A percentile compares a stretch with the other conserved stretches of the same genome.
Evolutionary conservation across 2,329 filamentous ascomycete species (phyloP).

Genomic region (Penicillium griseofulvum): DNA sequence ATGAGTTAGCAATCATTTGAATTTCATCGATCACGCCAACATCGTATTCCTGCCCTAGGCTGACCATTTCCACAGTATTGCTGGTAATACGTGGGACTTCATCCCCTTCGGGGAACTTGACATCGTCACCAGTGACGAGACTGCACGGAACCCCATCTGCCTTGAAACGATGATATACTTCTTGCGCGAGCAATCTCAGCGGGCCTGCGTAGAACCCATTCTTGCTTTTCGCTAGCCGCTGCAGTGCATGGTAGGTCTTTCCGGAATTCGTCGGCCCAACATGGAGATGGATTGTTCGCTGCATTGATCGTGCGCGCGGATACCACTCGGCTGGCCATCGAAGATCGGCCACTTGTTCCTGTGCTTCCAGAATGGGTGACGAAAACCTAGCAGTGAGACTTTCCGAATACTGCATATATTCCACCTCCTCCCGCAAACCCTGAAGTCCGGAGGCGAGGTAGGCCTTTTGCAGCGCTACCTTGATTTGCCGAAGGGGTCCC

Average conservation of each 20-base stretch:
- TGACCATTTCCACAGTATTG: slow-evolving; percentile 92
- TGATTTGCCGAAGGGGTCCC: slow-evolving; percentile 25
- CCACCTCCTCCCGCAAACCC: slow-evolving; percentile 59
- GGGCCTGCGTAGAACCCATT: slow-evolving; percentile 88
- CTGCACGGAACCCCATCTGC: slow-evolving; percentile 75
- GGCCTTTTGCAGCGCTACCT: slow-evolving; percentile 52
- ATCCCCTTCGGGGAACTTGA: slow-evolving; percentile 61
- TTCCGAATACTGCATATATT: slow-evolving; percentile 67
- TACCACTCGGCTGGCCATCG: slow-evolving; percentile 93
- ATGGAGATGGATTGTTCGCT: slow-evolving; percentile 83
- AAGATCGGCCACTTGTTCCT: slow-evolving; percentile 71
- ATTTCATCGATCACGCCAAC: slow-evolving; percentile 98
- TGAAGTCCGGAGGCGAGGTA: slow-evolving; percentile 55
- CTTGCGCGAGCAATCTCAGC: slow-evolving; percentile 81
- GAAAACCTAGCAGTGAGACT: slow-evolving; percentile 59
- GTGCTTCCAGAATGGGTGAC: slow-evolving; percentile 55
- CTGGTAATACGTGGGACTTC: slow-evolving; percentile 63
- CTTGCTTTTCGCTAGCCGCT: slow-evolving; percentile 73
- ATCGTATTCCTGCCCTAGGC: slow-evolving; percentile 61
- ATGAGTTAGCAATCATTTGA: slow-evolving; percentile 82
- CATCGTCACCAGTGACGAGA: slow-evolving; percentile 87
- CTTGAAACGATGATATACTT: slow-evolving; percentile 85
- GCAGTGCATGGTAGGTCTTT: slow-evolving; percentile 92
- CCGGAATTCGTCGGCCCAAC: slow-evolving; percentile 97
- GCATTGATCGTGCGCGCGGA: slow-evolving; percentile 73